phyloP scores from a whole-genome alignment of 2,329 filamentous ascomycete genomes.

The Huntiella savannae region DNA sequence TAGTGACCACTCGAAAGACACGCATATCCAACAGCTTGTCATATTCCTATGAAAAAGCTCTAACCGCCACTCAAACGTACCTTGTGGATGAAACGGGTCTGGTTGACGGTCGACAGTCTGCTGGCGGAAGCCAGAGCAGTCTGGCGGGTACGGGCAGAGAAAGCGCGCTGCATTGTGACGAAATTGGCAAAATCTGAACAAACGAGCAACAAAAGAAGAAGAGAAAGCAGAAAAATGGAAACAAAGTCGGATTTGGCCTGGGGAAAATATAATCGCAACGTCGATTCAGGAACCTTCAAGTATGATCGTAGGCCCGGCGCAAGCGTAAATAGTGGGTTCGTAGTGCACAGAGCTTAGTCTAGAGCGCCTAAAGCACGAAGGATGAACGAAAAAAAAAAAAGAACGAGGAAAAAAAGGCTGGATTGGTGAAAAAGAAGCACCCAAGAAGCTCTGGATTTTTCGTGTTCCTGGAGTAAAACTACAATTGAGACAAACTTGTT shows the following conservation, averaged over 20 bases:
- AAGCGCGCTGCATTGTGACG: constrained; percentile 80
- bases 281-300: too few species aligned
- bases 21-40: too few species aligned
- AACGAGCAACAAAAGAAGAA: constrained; percentile 13
- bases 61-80: constrained; percentile 27
- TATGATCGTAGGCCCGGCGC: too few species aligned
- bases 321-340: constrained; percentile 1
- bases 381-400: constrained; percentile 12
- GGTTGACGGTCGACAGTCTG: constrained; percentile 51
- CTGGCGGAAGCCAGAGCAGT: constrained; percentile 57
- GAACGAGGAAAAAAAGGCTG: constrained; percentile 5
- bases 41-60: background rate
- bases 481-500: background rate
- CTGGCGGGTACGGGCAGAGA: constrained; percentile 62
- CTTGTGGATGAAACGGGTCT: constrained; percentile 96
- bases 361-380: constrained; percentile 12
- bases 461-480: constrained; percentile 1
- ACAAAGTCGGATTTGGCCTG: constrained; percentile 7
- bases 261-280: too few species aligned
- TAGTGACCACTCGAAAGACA: background rate
- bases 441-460: constrained; percentile 5
- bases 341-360: constrained; percentile 9
- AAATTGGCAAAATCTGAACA: constrained; percentile 13
- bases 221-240: constrained; percentile 14
- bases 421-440: constrained; percentile 8